Base-by-base conservation (phyloP, 306 rosid species). In the Potentilla sterilis region DNA sequence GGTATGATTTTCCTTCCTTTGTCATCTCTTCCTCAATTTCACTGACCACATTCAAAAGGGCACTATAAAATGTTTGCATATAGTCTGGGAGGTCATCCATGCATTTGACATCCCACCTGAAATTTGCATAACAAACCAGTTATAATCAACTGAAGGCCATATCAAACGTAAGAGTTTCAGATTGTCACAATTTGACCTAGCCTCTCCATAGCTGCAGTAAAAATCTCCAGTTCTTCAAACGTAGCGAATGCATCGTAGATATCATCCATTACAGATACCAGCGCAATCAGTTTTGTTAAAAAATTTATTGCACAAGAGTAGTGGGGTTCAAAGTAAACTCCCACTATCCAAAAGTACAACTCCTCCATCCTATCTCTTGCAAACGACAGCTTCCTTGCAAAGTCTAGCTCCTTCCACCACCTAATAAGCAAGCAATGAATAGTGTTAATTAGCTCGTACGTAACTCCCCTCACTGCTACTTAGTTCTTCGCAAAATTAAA, bases 351-450 rank as follows among this genome's bases (percentile, higher is more conserved):
- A 38, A 88, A 83, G 81, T 82, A 86, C 57, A 70, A 51, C 81
- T 90, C 96, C 9, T 83, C 83, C 11, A 88, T 44, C 68, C 91
- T 83, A 43, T 88, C 85, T 46, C 90, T 77, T 7, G 78, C 81
- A 81, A 81, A 88, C 0, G 89, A 75, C 8, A 81, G 78, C 35
- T 67, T 78, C 13, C 4, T 72, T 51, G 75, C 2, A 46, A 81
- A 46, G 14, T 82, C 79, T 35, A 87, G 78, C n/a, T 73, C 82
- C 32, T 79, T 82, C 92, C 95, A 90, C 92, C 92, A 90, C 77
- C 88, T 28, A 28, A 28, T 83, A 46, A 16, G 37, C 1, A 58
- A 44, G 32, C 19, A 7, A 21, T n/a, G 22, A 55, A 55, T 55
- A 9, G 32, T 55, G 3, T 55, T 55, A 55, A 21, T 47, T n/a